Evolutionary conservation across 2,329 filamentous ascomycete species (phyloP).

Genomic region (Cryphonectria radicalis): DNA sequence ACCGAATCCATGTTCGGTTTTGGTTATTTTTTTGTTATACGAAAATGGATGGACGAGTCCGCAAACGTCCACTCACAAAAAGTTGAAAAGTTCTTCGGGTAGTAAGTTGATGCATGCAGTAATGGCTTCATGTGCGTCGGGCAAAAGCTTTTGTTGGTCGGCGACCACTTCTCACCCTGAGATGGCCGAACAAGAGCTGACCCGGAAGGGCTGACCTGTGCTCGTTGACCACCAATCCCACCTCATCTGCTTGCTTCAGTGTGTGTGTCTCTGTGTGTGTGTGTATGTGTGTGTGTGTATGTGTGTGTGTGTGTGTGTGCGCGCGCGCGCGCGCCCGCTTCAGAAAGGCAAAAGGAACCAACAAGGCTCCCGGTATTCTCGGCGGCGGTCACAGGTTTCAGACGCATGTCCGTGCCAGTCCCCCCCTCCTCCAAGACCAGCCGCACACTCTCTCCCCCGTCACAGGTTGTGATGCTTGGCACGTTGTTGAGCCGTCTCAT

Average conservation of each 20-base stretch:
- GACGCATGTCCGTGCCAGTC: not conserved
- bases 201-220: not conserved
- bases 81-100: not conserved
- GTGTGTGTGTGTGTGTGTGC: not conserved
- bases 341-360: not conserved
- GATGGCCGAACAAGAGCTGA: not conserved
- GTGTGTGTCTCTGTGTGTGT: too few relatives aligned
- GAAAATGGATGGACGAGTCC: not conserved
- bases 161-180: not conserved
- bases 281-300: too few relatives aligned
- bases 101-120: conserved; percentile 12
- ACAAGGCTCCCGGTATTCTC: conserved; percentile 2
- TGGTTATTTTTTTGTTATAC: too few relatives aligned
- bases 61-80: not conserved
- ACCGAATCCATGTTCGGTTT: not conserved
- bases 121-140: conserved; percentile 12
- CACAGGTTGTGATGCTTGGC: not conserved
- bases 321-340: not conserved
- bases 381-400: not conserved
- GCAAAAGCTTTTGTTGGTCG: not conserved
- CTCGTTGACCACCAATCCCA: not conserved
- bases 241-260: not conserved
- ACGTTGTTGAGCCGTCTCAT: not conserved
- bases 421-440: not conserved
- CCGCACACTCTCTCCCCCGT: not conserved